Percentiles rank a stretch among this genome's conserved stretches.
These are phyloP conservation scores for Spergularia bocconei DNA, from an alignment of 148 eudicot genomes.

Conservation along the genomic window DNA sequence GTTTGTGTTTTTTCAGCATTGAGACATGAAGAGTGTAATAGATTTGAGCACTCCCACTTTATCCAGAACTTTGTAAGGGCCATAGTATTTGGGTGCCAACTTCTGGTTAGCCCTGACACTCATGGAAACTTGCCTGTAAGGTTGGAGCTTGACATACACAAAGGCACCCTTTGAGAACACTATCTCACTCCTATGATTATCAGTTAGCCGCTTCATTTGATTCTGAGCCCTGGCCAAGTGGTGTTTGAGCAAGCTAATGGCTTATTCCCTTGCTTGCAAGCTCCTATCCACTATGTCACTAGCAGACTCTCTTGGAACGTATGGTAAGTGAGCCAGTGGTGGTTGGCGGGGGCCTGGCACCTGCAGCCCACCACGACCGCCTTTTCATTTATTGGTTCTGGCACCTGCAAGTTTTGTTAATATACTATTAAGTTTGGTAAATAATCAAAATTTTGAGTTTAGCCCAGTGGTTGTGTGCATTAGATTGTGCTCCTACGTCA, in stretches of 20 bases:
- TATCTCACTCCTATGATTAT: not conserved
- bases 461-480: too few species aligned
- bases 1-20: not conserved
- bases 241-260: not conserved
- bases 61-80: too few species aligned
- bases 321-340: too few species aligned
- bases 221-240: not conserved
- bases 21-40: not conserved
- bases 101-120: not conserved
- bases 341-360: too few species aligned
- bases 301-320: not conserved
- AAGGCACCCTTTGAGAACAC: not conserved
- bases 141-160: not conserved
- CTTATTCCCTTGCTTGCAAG: not conserved
- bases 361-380: too few species aligned
- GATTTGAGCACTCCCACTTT: not conserved
- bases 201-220: not conserved
- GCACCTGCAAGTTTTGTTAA: too few species aligned
- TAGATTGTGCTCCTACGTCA: too few species aligned
- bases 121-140: not conserved
- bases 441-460: too few species aligned
- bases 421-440: too few species aligned
- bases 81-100: too few species aligned
- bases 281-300: not conserved
- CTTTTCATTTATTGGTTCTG: too few species aligned